Base-by-base conservation (phyloP, 1,284 basidiomycete species). In the Pulveroboletus sp. region DNA sequence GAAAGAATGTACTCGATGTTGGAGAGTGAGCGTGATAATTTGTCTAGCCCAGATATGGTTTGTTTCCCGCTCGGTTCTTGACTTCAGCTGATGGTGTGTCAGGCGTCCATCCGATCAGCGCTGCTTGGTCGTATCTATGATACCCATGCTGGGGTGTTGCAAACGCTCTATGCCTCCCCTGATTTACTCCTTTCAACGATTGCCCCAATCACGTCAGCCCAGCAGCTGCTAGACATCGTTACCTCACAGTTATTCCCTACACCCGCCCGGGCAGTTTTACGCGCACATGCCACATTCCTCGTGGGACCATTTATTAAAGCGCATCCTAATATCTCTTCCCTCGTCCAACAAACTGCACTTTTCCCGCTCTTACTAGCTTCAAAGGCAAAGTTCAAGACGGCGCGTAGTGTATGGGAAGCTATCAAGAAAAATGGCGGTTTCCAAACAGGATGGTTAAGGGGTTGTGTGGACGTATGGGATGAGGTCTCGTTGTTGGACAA, bases 321-420 rank as follows among this genome's bases (percentile, higher is more conserved):
- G 0, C 62, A 79, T 45, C 65, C 77, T 0, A 71, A 75, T 0
- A 56, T 74, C 0, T 64, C 74, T 14, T 70, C 78, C 26, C 69
- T 77, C 5, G 72, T 89, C 11, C 85, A 92, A 61, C 76, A 85
- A 62, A 71, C 75, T 22, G 69, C 89, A 2, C 71, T 95, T 46
- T 89, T 92, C 67, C 89, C 90, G 0, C 84, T 85, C 63, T 73
- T 96, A 20, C 72, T 96, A 15, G 86, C 84, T 59, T 87, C 87
- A 6, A 91, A 90, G 65, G 74, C 86, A 5, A 80, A 84, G 45
- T 82, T 86, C 59, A 85, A 83, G 63, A 86, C 84, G 0, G 78
- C 82, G 0, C 77, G 80, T 28, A 67, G 79, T 25, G 82, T 86
- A 1, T 94, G 92, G 91, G 82, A 84, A 56, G 72, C 80, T 15